Evolutionary conservation across 2,329 filamentous ascomycete species (phyloP).

Genomic region (Escovopsis sp.): DNA sequence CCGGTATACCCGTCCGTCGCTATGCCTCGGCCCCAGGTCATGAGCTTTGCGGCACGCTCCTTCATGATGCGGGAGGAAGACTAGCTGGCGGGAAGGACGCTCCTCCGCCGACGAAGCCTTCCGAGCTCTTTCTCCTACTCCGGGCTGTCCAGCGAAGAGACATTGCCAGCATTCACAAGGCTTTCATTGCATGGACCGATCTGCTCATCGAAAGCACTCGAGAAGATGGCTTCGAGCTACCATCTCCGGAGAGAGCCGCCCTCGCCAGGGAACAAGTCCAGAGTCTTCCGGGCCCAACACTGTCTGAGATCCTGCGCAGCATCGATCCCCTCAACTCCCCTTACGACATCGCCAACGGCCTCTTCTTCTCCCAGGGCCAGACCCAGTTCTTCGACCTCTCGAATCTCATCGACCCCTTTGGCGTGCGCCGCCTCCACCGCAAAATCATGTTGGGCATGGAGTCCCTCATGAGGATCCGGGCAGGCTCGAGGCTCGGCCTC

Average conservation of each 20-base stretch:
- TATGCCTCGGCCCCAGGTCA: too few relatives aligned
- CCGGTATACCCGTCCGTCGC: too few relatives aligned
- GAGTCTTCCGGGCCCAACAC: conserved; percentile 35
- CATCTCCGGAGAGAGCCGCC: conserved; percentile 8
- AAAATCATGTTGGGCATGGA: conserved; percentile 21
- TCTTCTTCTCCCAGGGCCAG: conserved; percentile 25
- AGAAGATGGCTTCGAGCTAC: conserved; percentile 2
- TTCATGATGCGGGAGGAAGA: too few relatives aligned
- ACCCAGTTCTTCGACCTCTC: conserved; percentile 23
- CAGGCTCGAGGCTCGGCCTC: conserved; percentile 13
- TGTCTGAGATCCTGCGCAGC: conserved; percentile 48
- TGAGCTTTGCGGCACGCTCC: too few relatives aligned
- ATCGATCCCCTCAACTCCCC: conserved; percentile 38
- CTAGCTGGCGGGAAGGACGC: too few relatives aligned
- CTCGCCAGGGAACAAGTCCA: conserved; percentile 17
- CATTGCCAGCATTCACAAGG: conserved; percentile 9
- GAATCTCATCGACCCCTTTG: conserved; percentile 26
- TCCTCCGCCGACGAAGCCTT: too few relatives aligned
- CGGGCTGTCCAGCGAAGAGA: conserved; percentile 18
- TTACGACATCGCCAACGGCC: conserved; percentile 32
- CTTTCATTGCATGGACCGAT: conserved; percentile 15
- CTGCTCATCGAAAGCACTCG: conserved; percentile 5
- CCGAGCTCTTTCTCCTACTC: conserved; percentile 14
- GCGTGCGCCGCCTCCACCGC: conserved; percentile 28
- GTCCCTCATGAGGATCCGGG: conserved; percentile 20